Base-by-base conservation (phyloP, 116 monocot genomes). In the Papilionanthe hybrid region DNA sequence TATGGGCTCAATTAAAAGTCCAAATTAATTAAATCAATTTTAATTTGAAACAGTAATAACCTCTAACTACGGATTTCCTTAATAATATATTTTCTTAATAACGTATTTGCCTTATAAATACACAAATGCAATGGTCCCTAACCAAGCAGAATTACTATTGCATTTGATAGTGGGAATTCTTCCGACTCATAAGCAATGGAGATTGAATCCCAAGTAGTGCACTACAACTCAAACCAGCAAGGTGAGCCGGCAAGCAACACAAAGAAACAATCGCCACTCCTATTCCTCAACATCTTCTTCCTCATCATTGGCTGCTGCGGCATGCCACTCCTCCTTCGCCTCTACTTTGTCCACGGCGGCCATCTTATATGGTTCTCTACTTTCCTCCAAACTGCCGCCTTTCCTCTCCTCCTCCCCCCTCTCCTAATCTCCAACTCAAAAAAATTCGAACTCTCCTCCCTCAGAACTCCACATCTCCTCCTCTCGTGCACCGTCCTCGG, bases 321-420 rank as follows among this genome's bases (percentile, higher is more conserved):
- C 55, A 56, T 37, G 22, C 83, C 87, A 9, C 83, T 82, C 10
- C 45, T 90, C 30, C 32, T 79, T 71, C 87, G 85, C 37, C 42
- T 85, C 77, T 85, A 85, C 77, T 80, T 81, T 78, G 0, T 78
- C 27, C 75, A 79, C 48, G 86, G 86, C 72, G 88, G 88, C 37
- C n/a, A 58, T 18, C 83, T 83, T 1, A 71, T 77, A 48, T 88
- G 85, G 85, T 79, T 88, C 15, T 86, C 86, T 0, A 81, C 83
- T 72, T 83, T 80, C 41, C 81, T 88, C 43, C 75, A 83, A 67
- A 86, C 88, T 9, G 86, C 27, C 1, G 83, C 81, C 25, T 88
- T 72, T 45, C 88, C 88, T 0, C 43, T 88, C 49, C 42, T 79
- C 63, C 67, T 83, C 19, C 30, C 83, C 42, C 84, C 86, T 18